Conservation (phyloP, 768 basidiomycete genomes). For the Cystobasidium onofrii region DNA sequence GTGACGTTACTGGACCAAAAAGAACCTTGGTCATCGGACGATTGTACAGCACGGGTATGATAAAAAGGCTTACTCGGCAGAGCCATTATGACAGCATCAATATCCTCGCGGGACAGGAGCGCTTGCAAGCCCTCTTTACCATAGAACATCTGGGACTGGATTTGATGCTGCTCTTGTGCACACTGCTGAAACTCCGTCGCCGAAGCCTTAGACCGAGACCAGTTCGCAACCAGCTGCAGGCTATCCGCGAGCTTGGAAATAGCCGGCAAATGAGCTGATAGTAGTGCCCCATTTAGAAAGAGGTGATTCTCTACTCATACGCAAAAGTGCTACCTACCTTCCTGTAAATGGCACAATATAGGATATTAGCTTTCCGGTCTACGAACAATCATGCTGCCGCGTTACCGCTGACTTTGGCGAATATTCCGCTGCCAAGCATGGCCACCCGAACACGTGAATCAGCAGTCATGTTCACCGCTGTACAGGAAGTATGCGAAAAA, state of each 20-base stretch:
- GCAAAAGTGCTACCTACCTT: neutral
- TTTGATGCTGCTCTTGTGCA: neutral
- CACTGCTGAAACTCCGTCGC: neutral
- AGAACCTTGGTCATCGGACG: neutral
- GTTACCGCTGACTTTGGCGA: neutral
- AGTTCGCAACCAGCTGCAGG: neutral
- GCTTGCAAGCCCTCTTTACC: neutral
- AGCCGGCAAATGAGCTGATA: constrained; percentile 3
- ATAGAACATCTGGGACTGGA: neutral
- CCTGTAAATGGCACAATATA: neutral
- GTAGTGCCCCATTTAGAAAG: neutral
- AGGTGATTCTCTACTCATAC: too few relatives aligned
- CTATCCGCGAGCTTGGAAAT: neutral
- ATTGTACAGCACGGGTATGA: too few relatives aligned
- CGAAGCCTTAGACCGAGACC: neutral
- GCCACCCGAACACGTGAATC: neutral
- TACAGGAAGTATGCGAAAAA: neutral
- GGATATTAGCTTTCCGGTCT: neutral
- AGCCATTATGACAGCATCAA: constrained; percentile 1
- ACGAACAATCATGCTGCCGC: neutral
- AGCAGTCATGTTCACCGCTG: neutral
- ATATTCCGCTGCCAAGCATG: constrained; percentile 1
- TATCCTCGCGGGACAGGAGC: neutral
- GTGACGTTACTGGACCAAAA: neutral
- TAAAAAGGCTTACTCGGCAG: neutral